Conservation (phyloP, 2,329 filamentous ascomycete genomes). For the Aspergillus pseudonomiae region DNA sequence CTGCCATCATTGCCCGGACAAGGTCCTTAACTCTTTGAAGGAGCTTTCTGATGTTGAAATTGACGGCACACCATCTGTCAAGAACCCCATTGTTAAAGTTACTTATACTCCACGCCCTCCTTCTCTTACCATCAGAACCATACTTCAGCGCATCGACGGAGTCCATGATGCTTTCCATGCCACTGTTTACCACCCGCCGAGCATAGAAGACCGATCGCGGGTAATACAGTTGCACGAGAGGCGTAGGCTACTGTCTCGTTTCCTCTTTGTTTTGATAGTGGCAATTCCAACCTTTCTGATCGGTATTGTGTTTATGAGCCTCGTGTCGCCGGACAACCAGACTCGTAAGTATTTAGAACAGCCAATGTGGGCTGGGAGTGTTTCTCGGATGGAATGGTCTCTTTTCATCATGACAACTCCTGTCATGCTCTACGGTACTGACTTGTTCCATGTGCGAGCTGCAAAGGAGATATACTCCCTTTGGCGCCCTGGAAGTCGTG, state of each 20-base stretch:
- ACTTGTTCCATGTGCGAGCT: slow-evolving; percentile 79
- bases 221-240: slow-evolving; percentile 72
- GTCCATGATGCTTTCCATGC: slow-evolving; percentile 68
- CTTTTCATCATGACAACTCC: slow-evolving; percentile 82
- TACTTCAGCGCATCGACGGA: slow-evolving; percentile 68
- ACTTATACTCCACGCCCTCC: slow-evolving; percentile 71
- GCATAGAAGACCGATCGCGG: slow-evolving; percentile 78
- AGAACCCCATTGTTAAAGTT: slow-evolving; percentile 70
- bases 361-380: slow-evolving; percentile 68
- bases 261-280: slow-evolving; percentile 67
- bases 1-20: slow-evolving; percentile 69
- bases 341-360: slow-evolving; percentile 69
- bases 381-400: slow-evolving; percentile 76
- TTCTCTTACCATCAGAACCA: slow-evolving; percentile 72
- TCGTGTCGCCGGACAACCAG: slow-evolving; percentile 64
- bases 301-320: slow-evolving; percentile 87
- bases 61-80: slow-evolving; percentile 53
- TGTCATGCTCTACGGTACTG: slow-evolving; percentile 83
- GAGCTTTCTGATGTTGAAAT: slow-evolving; percentile 52
- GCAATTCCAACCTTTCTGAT: slow-evolving; percentile 84
- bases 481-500: slow-evolving; percentile 75
- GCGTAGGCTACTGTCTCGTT: slow-evolving; percentile 68
- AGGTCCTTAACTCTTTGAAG: slow-evolving; percentile 40
- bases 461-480: slow-evolving; percentile 76
- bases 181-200: slow-evolving; percentile 76